A percentile compares a stretch with the other conserved stretches of the same genome.
Evolutionary conservation across 75 land plant species (phyloP).

Genomic region (Chamaecyparis obtusa): DNA sequence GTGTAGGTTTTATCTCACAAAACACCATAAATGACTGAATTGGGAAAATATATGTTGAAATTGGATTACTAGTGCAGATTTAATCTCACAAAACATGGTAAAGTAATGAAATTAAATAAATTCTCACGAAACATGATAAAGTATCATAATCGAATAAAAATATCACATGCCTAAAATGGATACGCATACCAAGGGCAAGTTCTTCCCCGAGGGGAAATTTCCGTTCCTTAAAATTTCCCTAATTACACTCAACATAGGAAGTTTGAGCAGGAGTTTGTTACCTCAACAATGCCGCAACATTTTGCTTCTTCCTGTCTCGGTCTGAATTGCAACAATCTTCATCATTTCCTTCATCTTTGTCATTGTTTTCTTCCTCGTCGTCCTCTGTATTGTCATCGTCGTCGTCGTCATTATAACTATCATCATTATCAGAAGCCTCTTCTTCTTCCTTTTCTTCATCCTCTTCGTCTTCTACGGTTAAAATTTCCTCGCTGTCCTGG

Average conservation of each 20-base stretch:
- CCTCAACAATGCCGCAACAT: constrained; percentile 79
- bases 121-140: too few species aligned
- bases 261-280: constrained; percentile 2
- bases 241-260: background rate
- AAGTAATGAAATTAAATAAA: too few species aligned
- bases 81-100: too few species aligned
- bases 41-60: too few species aligned
- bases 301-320: constrained; percentile 52
- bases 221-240: background rate
- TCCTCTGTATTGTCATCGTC: background rate
- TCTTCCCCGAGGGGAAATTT: background rate
- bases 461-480: constrained; percentile 3
- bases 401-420: constrained; percentile 17
- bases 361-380: constrained; percentile 12
- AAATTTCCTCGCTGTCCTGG: background rate
- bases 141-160: background rate
- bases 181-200: background rate
- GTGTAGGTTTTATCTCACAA: too few species aligned
- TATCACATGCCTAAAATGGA: background rate
- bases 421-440: constrained; percentile 15
- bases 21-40: too few species aligned
- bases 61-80: too few species aligned
- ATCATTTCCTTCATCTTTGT: constrained; percentile 2
- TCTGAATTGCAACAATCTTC: constrained; percentile 1
- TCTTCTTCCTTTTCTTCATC: constrained; percentile 28